Evolutionary conservation across 768 basidiomycete genomes (phyloP), one percentile per base, ranked within the genome.

Genomic region (Gloeostereum incarnatum): DNA sequence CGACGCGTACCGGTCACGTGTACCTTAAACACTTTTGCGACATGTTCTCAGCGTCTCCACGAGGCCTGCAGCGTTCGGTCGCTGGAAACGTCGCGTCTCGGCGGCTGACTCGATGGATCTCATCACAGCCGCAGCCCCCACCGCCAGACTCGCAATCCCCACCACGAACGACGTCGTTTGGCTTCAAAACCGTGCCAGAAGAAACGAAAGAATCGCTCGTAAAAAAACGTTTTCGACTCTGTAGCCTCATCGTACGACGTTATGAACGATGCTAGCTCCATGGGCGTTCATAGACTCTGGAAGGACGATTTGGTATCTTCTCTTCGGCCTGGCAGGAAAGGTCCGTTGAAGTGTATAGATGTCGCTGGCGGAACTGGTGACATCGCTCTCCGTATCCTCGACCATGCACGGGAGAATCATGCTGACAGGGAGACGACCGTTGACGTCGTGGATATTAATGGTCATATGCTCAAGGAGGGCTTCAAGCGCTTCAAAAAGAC

Each of bases 261-360:
- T 29, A 96, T 99, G 94, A 99, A 99, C 68, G 96, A 98, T 55
- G 89, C 92, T n/a, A 87, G 92, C 59, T 98, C 96, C 3, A 62
- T 98, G 44, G 96, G 96, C 24, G 81, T 98, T 7, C 96, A 98
- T 55, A 74, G 96, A 38, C 65, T 99, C 17, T 99, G 96, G 96
- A 99, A 98, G 61, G 92, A 98, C 57, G 69, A 79, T 13, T 87
- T 88, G 53, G 80, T 97, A 19, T 71, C 77, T 1, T 61, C 69
- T 0, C 59, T 97, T 43, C 72, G 75, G 46, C 92, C 88, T 3
- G 88, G 89, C 26, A 73, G 73, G 38, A 78, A 72, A 43, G 83
- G 83, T 1, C 75, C 81, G 1, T 52, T 78, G 56, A 77, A 75
- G 44, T 94, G 90, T 60, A 80, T 98, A 39, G 96, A 99, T 54